A percentile compares a stretch with the other conserved stretches of the same genome.
Conservation (phyloP, 441 rosid species). For the Geranium incanum region DNA sequence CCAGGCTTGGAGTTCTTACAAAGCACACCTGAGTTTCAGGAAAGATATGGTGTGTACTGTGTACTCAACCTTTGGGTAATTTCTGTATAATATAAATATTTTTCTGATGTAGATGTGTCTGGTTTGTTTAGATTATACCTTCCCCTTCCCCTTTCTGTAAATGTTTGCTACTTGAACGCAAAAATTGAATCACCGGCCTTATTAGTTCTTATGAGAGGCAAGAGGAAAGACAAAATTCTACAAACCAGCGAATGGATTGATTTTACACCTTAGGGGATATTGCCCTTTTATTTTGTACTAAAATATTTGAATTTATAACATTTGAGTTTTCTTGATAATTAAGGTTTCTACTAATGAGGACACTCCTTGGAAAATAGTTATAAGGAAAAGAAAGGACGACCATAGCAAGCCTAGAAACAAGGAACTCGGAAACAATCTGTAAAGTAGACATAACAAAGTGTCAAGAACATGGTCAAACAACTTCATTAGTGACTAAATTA, state of each 20-base stretch:
- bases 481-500: too few relatives aligned
- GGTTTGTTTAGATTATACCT: not conserved
- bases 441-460: too few relatives aligned
- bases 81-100: not conserved
- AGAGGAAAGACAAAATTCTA: not conserved
- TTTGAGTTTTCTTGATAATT: not conserved
- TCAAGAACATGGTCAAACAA: too few relatives aligned
- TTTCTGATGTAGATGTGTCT: not conserved
- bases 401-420: too few relatives aligned
- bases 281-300: not conserved
- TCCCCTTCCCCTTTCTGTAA: not conserved
- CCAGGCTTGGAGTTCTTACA: slow-evolving; percentile 93
- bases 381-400: too few relatives aligned
- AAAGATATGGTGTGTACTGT: slow-evolving; percentile 76
- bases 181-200: not conserved
- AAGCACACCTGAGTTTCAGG: slow-evolving; percentile 96
- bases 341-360: too few relatives aligned
- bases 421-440: too few relatives aligned
- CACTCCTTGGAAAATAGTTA: too few relatives aligned
- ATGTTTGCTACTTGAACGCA: not conserved
- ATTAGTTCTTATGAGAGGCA: not conserved
- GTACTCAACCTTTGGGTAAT: not conserved
- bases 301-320: not conserved
- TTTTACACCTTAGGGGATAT: not conserved
- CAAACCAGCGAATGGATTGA: not conserved